phyloP scores from a whole-genome alignment of 2,329 filamentous ascomycete genomes.

The Xylariaceae sp. region DNA sequence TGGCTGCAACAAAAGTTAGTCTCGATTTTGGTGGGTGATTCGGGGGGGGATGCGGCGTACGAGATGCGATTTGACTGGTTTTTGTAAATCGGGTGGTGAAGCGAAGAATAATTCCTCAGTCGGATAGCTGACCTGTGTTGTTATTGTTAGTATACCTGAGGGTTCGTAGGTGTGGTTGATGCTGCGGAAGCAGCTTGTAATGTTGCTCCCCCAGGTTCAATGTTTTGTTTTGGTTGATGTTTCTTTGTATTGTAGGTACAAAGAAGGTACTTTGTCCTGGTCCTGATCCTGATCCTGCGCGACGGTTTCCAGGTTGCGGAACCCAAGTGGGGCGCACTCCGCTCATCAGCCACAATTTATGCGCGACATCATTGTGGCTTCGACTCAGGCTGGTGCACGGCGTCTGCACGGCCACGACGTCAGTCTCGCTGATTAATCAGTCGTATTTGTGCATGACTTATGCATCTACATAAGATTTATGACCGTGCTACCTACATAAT shows the following conservation, averaged over 20 bases:
- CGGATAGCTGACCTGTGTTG: neutral
- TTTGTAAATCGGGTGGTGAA: neutral
- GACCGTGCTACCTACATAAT: neutral
- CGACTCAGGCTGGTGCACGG: neutral
- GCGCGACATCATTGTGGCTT: neutral
- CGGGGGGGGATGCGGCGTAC: neutral
- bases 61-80: neutral
- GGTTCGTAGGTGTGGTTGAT: slow-evolving; percentile 14
- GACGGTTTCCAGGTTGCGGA: slow-evolving; percentile 14
- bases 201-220: neutral
- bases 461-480: too few relatives aligned
- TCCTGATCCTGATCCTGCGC: neutral
- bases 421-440: neutral
- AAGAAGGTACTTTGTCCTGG: too few relatives aligned
- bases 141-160: slow-evolving; percentile 17
- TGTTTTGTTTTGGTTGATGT: slow-evolving; percentile 9
- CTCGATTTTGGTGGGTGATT: slow-evolving; percentile 9
- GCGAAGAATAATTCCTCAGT: neutral
- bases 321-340: neutral
- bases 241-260: slow-evolving; percentile 9
- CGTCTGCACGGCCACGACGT: too few relatives aligned
- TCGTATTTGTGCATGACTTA: neutral
- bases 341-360: neutral
- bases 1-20: neutral
- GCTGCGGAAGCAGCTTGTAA: slow-evolving; percentile 19